Evolutionary conservation across 345 rosid genomes (phyloP).

Genomic region (Pugionium dolabratum): DNA sequence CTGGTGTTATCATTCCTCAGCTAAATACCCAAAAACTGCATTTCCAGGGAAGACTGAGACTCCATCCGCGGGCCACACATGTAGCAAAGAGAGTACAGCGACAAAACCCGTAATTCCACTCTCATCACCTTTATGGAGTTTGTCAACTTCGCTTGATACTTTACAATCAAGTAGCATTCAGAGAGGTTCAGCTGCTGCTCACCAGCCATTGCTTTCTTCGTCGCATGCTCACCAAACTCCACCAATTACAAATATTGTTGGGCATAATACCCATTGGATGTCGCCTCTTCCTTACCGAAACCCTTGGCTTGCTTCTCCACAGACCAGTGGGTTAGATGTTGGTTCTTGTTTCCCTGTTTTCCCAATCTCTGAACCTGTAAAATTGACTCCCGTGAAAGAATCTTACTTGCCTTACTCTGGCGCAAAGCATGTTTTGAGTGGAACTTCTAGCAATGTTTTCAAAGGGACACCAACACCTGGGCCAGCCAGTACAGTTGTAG

Average conservation of each 20-base stretch:
- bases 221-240: slow-evolving; percentile 72
- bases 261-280: slow-evolving; percentile 69
- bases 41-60: slow-evolving; percentile 50
- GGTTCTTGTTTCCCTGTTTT: slow-evolving; percentile 56
- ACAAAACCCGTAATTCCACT: slow-evolving; percentile 60
- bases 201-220: slow-evolving; percentile 65
- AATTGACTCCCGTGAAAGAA: slow-evolving; percentile 66
- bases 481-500: slow-evolving; percentile 45
- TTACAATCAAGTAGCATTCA: slow-evolving; percentile 58
- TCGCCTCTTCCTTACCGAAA: slow-evolving; percentile 68
- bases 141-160: slow-evolving; percentile 58
- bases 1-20: slow-evolving; percentile 49
- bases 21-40: slow-evolving; percentile 48
- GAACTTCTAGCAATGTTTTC: slow-evolving; percentile 47
- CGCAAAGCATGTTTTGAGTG: slow-evolving; percentile 47
- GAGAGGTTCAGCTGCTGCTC: slow-evolving; percentile 60
- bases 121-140: slow-evolving; percentile 87
- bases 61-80: slow-evolving; percentile 53
- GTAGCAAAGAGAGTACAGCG: slow-evolving; percentile 56
- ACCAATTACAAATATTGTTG: slow-evolving; percentile 55
- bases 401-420: slow-evolving; percentile 51
- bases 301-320: slow-evolving; percentile 74
- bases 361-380: slow-evolving; percentile 61
- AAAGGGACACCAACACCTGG: slow-evolving; percentile 50
- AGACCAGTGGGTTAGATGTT: slow-evolving; percentile 58